Evolutionary conservation across 2,329 filamentous ascomycete genomes (phyloP).

Genomic region (Neonectria hederae): DNA sequence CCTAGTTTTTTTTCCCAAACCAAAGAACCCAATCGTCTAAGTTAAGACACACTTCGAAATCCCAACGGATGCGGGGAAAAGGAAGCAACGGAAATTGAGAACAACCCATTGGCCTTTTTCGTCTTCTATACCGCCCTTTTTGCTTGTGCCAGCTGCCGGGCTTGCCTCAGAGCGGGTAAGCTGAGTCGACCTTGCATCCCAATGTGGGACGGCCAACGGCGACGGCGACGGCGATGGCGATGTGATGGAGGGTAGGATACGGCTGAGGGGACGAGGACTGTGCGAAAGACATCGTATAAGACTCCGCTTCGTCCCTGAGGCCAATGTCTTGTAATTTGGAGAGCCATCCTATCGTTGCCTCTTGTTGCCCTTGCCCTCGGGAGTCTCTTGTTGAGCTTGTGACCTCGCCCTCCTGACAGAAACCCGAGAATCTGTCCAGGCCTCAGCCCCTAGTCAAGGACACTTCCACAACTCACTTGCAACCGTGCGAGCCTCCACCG

Average conservation of each 20-base stretch:
- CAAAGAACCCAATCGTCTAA: not conserved
- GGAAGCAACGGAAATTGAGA: not conserved
- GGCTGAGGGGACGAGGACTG: not conserved
- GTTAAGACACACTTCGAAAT: not conserved
- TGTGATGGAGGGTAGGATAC: conserved; percentile 19
- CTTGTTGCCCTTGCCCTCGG: not conserved
- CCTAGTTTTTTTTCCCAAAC: conserved; percentile 8
- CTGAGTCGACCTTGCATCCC: not conserved
- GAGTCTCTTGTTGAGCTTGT: not conserved
- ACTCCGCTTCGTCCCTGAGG: conserved; percentile 11
- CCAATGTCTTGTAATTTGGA: conserved; percentile 12
- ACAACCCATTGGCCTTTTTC: not conserved
- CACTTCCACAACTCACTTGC: not conserved
- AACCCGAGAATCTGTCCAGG: not conserved
- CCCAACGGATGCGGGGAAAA: not conserved
- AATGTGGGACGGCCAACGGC: conserved; percentile 8
- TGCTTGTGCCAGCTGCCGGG: not conserved
- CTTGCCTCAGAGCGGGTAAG: not conserved
- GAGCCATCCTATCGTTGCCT: conserved; percentile 10
- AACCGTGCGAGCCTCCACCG: not conserved
- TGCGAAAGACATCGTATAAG: conserved; percentile 24
- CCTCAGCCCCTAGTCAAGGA: not conserved
- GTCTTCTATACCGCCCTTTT: not conserved
- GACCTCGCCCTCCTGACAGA: not conserved
- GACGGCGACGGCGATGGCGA: conserved; percentile 4